Percentiles rank a stretch among this genome's conserved stretches.
These are phyloP conservation scores for Microbotryum silenes-acaulis DNA, from an alignment of 1,284 basidiomycete genomes.

Conservation along the genomic window DNA sequence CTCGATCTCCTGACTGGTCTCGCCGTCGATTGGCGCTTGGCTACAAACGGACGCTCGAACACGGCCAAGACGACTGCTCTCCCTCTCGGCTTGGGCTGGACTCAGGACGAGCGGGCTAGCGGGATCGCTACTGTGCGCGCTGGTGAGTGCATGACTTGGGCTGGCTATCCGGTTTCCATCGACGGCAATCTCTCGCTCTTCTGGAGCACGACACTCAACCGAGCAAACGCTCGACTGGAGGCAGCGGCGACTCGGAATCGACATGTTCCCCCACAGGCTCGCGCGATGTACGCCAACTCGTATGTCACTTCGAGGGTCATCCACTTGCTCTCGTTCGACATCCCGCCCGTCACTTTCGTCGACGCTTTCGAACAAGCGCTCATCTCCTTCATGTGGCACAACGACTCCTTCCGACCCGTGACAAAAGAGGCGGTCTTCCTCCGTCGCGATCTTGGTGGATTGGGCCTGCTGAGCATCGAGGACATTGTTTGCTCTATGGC, in stretches of 20 bases:
- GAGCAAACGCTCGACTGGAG: too few species aligned
- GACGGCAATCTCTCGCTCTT: too few species aligned
- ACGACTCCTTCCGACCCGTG: too few species aligned
- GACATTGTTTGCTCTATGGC: too few species aligned
- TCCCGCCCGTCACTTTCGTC: neutral
- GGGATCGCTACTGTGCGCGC: neutral
- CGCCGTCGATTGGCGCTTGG: slow-evolving; percentile 1
- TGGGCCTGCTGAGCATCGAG: too few species aligned
- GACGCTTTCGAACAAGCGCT: neutral
- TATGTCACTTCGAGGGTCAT: slow-evolving; percentile 2
- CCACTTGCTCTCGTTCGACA: slow-evolving; percentile 5
- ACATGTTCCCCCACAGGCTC: too few species aligned
- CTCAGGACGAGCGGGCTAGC: neutral
- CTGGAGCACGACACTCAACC: too few species aligned
- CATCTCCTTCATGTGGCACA: slow-evolving; percentile 2
- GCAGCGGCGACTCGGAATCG: too few species aligned
- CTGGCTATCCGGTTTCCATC: too few species aligned
- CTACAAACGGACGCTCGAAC: slow-evolving; percentile 5
- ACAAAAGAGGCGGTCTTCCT: too few species aligned
- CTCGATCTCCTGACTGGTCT: neutral
- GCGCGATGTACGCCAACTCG: slow-evolving; percentile 4
- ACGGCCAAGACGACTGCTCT: neutral
- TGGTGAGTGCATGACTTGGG: too few species aligned
- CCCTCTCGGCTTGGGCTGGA: neutral
- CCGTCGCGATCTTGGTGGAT: too few species aligned